phyloP scores from a whole-genome alignment of 306 rosid genomes.

The Rubus idaeus region DNA sequence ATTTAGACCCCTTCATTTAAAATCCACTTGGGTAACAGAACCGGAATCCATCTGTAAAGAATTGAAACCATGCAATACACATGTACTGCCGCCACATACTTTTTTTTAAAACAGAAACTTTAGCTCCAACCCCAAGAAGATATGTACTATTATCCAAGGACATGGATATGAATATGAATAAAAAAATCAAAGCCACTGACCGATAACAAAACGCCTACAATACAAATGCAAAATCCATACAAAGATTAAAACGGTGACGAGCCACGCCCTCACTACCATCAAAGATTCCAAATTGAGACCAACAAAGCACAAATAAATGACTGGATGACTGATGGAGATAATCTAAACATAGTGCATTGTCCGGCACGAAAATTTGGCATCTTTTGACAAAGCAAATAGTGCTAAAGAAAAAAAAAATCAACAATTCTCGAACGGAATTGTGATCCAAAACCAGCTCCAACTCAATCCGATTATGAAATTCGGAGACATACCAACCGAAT shows the following conservation, averaged over 20 bases:
- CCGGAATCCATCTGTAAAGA: neutral
- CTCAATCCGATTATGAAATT: constrained; percentile 17
- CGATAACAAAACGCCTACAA: neutral
- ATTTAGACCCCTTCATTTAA: neutral
- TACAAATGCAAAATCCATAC: neutral
- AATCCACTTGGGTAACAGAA: neutral
- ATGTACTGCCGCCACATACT: neutral
- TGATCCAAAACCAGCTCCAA: neutral
- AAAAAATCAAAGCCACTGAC: neutral
- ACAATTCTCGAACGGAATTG: neutral
- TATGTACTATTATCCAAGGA: constrained; percentile 7
- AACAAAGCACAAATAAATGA: neutral
- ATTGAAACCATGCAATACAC: constrained; percentile 1
- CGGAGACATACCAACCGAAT: neutral
- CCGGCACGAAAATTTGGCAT: neutral
- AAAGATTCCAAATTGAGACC: neutral
- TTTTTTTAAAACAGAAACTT: neutral
- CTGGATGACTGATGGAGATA: neutral
- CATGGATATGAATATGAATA: neutral
- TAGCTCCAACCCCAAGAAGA: neutral
- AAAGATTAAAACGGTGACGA: neutral
- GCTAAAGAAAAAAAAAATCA: neutral
- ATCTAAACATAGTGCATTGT: neutral
- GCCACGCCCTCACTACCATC: too few relatives aligned
- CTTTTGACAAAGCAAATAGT: neutral